Evolutionary conservation across 2,329 filamentous ascomycete genomes (phyloP).

Genomic region (Stachybotrys chlorohalonatus): DNA sequence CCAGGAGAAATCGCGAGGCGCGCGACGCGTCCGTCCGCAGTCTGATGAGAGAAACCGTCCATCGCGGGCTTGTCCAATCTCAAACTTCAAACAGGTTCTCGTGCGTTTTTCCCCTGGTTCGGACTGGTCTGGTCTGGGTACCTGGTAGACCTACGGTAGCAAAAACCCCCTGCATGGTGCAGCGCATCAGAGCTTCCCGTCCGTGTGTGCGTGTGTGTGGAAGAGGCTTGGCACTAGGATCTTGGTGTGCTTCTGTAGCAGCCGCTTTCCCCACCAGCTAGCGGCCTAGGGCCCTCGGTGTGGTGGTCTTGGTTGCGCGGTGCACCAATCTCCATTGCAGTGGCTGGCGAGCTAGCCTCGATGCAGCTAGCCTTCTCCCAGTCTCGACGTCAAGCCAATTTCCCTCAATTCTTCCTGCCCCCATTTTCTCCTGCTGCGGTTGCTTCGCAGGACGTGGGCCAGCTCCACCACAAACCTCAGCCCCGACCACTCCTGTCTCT

Average conservation of each 20-base stretch:
- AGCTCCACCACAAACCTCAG: not conserved
- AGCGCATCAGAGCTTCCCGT: not conserved
- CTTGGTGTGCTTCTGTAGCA: not conserved
- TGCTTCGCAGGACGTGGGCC: not conserved
- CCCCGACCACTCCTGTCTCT: not conserved
- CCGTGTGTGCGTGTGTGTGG: too few relatives aligned
- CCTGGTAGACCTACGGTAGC: too few relatives aligned
- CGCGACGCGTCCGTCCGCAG: not conserved
- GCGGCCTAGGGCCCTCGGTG: too few relatives aligned
- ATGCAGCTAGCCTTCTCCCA: not conserved
- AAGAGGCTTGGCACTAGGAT: not conserved
- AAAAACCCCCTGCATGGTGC: not conserved
- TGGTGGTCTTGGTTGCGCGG: too few relatives aligned
- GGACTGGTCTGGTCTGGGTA: not conserved
- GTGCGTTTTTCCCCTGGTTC: not conserved
- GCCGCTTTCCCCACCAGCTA: not conserved
- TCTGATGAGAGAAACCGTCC: not conserved
- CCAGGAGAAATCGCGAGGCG: not conserved
- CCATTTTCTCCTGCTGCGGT: not conserved
- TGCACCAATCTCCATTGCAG: not conserved
- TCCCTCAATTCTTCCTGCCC: not conserved
- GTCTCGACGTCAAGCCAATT: not conserved
- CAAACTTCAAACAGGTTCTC: not conserved
- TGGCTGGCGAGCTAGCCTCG: not conserved
- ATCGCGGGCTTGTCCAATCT: not conserved